These are phyloP conservation scores for Curvularia spicifera DNA, from an alignment of 2,329 filamentous ascomycete species.

Conservation along the genomic window DNA sequence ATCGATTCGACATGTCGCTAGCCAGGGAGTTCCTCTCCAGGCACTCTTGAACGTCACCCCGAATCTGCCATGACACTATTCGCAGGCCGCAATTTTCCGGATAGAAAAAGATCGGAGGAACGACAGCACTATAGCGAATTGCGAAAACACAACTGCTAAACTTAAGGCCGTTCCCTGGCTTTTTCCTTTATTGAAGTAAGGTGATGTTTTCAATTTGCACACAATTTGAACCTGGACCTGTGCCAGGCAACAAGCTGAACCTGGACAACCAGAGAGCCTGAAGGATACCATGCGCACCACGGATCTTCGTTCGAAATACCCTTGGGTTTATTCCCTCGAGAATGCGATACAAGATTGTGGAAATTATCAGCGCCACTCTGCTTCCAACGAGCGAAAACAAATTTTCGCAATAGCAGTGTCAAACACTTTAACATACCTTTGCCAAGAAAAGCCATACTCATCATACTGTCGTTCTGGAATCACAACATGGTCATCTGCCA, in stretches of 20 bases:
- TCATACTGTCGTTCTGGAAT: neutral
- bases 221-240: neutral
- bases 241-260: neutral
- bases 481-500: neutral
- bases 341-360: neutral
- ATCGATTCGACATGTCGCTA: neutral
- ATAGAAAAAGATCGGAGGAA: neutral
- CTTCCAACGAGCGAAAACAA: neutral
- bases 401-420: neutral
- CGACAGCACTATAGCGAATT: neutral
- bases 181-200: neutral
- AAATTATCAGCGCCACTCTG: neutral
- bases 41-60: neutral
- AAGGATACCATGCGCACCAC: neutral
- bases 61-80: neutral
- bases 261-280: neutral
- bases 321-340: neutral
- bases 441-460: neutral
- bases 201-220: neutral
- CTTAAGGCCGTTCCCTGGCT: neutral
- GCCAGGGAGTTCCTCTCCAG: neutral
- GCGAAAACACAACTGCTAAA: neutral
- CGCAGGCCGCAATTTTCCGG: neutral
- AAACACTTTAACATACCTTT: neutral
- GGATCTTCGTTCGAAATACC: neutral